phyloP scores from a whole-genome alignment of 306 rosid species.

The Pachyrhizus erosus region DNA sequence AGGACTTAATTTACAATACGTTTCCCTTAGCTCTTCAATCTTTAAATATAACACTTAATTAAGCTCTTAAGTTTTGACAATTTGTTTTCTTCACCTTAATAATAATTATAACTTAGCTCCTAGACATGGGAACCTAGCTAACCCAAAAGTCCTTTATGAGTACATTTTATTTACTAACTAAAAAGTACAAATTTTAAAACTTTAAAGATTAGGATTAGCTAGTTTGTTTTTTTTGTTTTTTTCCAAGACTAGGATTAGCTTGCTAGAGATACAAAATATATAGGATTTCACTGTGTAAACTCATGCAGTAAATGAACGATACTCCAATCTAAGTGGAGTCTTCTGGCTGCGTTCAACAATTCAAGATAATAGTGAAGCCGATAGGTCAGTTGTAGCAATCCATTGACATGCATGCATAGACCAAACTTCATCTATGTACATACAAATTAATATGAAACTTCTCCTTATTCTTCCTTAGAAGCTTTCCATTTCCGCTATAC shows the following conservation, averaged over 20 bases:
- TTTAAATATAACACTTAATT: not conserved
- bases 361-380: too few relatives aligned
- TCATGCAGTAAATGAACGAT: not conserved
- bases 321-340: not conserved
- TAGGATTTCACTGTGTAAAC: too few relatives aligned
- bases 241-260: not conserved
- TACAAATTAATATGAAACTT: not conserved
- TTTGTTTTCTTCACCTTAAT: not conserved
- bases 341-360: not conserved
- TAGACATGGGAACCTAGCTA: not conserved
- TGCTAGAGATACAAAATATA: too few relatives aligned
- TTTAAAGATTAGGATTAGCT: not conserved
- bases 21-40: not conserved
- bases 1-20: not conserved
- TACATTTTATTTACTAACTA: not conserved
- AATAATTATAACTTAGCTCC: not conserved
- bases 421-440: not conserved
- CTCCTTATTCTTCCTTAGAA: too few relatives aligned
- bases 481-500: too few relatives aligned
- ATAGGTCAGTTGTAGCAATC: too few relatives aligned
- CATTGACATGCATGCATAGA: not conserved
- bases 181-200: not conserved
- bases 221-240: too few relatives aligned
- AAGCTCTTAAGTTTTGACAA: not conserved
- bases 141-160: not conserved